Evolutionary conservation across 208 protist genomes (phyloP), one percentile per base, ranked within the genome.

Genomic region (Acanthamoeba triangularis): DNA sequence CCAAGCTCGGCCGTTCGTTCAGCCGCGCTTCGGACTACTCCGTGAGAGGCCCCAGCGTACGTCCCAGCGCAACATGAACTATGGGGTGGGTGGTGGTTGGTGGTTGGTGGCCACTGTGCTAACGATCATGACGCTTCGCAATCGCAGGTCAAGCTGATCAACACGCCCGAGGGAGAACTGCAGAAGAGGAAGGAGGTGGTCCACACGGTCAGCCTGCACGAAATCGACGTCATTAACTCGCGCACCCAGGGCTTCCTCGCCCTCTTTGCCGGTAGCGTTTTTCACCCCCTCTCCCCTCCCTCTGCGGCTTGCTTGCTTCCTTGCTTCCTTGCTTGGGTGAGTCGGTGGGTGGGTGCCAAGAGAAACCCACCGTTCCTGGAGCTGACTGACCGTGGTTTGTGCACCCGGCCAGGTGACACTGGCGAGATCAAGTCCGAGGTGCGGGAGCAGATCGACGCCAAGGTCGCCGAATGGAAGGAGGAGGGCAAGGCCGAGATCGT

Each of bases 181-280:
- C 99, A 99, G 95, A 99, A 99, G 97, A 98, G 99, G 74, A 99
- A 99, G 98, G 99, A 99, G 97, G 99, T 99, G 28, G 99, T 99
- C 65, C 99, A 99, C 98, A 99, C 98, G 10, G 99, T 99, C 6
- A 99, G 98, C 6, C 98, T 99, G 56, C 99, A 99, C 96, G 99
- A 99, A 97, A 99, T 99, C 91, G 99, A 99, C 96, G 99, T 99
- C 33, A 99, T 99, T 97, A 99, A 99, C 98, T 99, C 98, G 61
- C 98, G 99, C 76, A 98, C 99, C 84, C 99, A 99, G 95, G 99
- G 99, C 33, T 99, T 99, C 96, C 98, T 99, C 52, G 99, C 99
- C 14, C 98, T 99, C 63, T 99, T 99, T 96, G 98, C 99, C 1
- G 99, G 97, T 96, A 99, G 98, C 4, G 98, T 99, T 80, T 16